Evolutionary conservation across 306 rosid genomes (phyloP).

Genomic region (Prunus kanzakura): DNA sequence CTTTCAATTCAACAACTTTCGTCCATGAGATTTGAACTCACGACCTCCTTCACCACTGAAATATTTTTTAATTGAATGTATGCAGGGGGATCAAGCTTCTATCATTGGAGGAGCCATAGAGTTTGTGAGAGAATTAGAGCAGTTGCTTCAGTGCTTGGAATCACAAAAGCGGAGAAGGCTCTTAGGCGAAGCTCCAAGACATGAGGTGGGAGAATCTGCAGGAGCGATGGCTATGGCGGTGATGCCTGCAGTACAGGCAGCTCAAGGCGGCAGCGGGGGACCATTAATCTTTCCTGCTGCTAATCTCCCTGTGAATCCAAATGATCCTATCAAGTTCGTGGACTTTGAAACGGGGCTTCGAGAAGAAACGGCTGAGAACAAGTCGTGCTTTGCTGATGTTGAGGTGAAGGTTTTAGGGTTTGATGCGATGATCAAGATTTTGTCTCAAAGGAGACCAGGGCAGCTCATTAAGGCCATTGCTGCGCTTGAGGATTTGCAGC

Average conservation of each 20-base stretch:
- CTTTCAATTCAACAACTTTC: too few species aligned
- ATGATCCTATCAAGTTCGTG: constrained; percentile 54
- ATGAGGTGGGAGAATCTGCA: constrained; percentile 24
- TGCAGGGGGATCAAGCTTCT: constrained; percentile 97
- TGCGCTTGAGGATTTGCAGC: constrained; percentile 92
- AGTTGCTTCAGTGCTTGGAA: constrained; percentile 88
- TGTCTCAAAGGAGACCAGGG: constrained; percentile 84
- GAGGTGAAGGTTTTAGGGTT: constrained; percentile 88
- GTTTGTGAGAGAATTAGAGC: constrained; percentile 91
- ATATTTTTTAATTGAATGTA: neutral
- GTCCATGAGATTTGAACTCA: too few species aligned
- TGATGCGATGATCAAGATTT: constrained; percentile 87
- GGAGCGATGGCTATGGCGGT: neutral
- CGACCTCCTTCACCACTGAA: too few species aligned
- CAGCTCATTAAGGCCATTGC: constrained; percentile 88
- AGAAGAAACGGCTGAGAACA: constrained; percentile 82
- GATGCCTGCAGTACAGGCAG: constrained; percentile 16
- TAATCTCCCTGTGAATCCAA: constrained; percentile 32
- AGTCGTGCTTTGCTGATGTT: constrained; percentile 91
- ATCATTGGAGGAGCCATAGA: constrained; percentile 98
- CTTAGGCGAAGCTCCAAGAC: constrained; percentile 65
- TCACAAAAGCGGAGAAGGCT: constrained; percentile 84
- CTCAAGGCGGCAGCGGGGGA: constrained; percentile 20
- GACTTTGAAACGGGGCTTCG: constrained; percentile 56
- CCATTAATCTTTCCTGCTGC: constrained; percentile 37